Evolutionary conservation across 2,329 filamentous ascomycete species (phyloP).

Genomic region (Metarhizium album): DNA sequence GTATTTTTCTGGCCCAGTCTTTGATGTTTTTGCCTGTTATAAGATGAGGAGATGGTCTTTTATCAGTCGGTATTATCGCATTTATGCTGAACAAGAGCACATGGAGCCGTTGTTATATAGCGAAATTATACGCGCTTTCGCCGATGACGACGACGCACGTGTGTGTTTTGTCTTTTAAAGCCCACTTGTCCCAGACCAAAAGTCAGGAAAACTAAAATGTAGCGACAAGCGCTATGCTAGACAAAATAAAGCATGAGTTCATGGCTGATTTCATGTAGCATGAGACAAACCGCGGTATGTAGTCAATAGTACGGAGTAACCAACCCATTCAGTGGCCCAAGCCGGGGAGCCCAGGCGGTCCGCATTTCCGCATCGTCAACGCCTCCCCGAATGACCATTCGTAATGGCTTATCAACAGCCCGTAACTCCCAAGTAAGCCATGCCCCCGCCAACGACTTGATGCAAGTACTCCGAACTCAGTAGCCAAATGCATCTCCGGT

Average conservation of each 20-base stretch:
- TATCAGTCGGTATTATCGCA: constrained; percentile 3
- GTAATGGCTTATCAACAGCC: not conserved
- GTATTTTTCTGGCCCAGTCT: not conserved
- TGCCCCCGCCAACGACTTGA: too few species aligned
- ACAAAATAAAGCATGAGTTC: too few species aligned
- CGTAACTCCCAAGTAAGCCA: not conserved
- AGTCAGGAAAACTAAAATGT: too few species aligned
- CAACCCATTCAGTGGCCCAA: too few species aligned
- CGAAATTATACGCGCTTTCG: not conserved
- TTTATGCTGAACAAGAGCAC: not conserved
- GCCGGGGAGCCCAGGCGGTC: not conserved
- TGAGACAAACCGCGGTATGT: too few species aligned
- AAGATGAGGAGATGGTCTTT: constrained; percentile 1
- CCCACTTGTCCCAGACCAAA: not conserved
- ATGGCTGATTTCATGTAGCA: too few species aligned
- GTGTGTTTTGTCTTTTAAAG: too few species aligned
- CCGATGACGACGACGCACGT: not conserved
- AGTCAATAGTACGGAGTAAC: too few species aligned
- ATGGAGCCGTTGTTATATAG: constrained; percentile 1
- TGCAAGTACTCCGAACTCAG: too few species aligned
- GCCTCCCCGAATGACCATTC: not conserved
- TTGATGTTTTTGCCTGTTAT: not conserved
- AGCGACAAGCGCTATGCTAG: too few species aligned
- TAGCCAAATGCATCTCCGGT: too few species aligned
- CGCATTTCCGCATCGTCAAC: not conserved